Evolutionary conservation across 139 green algal species (phyloP), one percentile per base, ranked within the genome.

Genomic region (Desmodesmus armatus): DNA sequence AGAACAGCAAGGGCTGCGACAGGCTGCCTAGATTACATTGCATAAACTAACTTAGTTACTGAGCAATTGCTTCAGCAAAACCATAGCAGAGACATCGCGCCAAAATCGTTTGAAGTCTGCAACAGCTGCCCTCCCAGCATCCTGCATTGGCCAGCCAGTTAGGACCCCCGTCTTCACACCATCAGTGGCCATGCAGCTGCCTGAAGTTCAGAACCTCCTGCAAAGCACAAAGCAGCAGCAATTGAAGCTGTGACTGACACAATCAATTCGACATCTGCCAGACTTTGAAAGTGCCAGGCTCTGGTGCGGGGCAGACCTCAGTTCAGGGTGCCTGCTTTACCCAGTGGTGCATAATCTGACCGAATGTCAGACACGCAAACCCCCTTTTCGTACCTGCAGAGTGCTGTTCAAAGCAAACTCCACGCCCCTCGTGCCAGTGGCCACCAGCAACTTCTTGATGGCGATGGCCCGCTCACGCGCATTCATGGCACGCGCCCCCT

Each of bases 361-460:
- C 53, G 17, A 63, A 21, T 21, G 53, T n/a, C 21, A 21, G 53
- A 63, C 53, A 63, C 53, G 17, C 53, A 17, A 63, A n/a, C 53
- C 17, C 53, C 17, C 17, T 21, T 63, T n/a, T n/a, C n/a, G n/a
- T n/a, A n/a, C 33, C 33, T n/a, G n/a, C n/a, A n/a, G n/a, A n/a
- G 35, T 29, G 58, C 60, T 27, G 29, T 55, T 44, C 80, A 86
- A 80, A 0, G 80, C 80, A 74, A 71, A 73, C 51, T 86, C 80
- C 5, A 86, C 80, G 7, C 80, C 80, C 9, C 69, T 63, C 7
- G 51, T 86, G 19, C 66, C 44, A 6, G 80, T 86, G 5, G 80
- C 80, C 13, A 80, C 49, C 51, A 87, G 55, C 53, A 87, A 35
- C 82, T 82, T 75, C 72, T 49, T 76, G 55, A 87, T 87, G 21